These are phyloP conservation scores for Ceratocystis papillata DNA, from an alignment of 2,329 filamentous ascomycete genomes.

Conservation along the genomic window DNA sequence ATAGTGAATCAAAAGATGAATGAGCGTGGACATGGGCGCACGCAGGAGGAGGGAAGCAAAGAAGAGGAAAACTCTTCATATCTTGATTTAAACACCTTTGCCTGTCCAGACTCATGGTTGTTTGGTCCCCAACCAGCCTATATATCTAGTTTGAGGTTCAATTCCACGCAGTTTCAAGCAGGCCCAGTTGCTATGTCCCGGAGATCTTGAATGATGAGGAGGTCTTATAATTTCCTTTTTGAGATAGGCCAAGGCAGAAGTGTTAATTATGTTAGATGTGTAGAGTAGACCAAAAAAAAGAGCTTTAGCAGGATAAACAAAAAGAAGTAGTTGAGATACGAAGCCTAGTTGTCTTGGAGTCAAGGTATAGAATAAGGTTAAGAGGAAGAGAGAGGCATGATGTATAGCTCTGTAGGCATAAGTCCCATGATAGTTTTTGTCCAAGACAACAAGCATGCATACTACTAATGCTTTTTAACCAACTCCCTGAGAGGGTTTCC, in stretches of 20 bases:
- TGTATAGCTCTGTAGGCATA: no score
- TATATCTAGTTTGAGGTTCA: background rate
- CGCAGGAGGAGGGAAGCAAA: background rate
- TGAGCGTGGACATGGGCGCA: background rate
- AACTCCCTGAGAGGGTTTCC: no score
- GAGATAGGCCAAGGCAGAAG: background rate
- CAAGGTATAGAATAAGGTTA: no score
- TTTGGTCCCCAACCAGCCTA: slow-evolving; percentile 3
- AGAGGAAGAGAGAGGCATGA: no score
- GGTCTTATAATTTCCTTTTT: background rate
- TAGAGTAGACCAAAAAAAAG: background rate
- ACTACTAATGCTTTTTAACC: no score
- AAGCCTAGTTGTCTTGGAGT: no score
- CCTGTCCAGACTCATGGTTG: background rate
- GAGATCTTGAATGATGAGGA: background rate
- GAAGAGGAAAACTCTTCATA: background rate
- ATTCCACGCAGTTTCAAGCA: background rate
- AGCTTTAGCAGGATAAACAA: background rate
- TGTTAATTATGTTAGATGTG: no score
- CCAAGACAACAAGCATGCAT: no score
- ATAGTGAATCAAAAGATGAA: background rate
- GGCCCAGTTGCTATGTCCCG: slow-evolving; percentile 3
- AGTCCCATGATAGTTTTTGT: no score
- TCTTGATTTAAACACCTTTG: background rate
- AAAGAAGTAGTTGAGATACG: no score